These are phyloP conservation scores for Suillus plorans DNA, from an alignment of 768 basidiomycete genomes.

Conservation along the genomic window DNA sequence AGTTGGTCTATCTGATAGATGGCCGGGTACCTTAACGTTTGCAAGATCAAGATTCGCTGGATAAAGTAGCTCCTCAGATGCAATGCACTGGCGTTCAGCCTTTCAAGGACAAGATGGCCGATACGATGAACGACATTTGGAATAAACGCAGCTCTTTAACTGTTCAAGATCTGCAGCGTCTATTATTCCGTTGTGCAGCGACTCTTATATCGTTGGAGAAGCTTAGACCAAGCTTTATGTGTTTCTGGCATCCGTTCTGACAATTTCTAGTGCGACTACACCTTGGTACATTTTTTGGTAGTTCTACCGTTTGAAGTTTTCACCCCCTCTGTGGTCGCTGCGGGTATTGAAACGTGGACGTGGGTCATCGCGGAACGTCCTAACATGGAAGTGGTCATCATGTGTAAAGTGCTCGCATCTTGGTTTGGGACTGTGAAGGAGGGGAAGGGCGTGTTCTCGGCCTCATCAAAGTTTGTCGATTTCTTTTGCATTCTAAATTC, in stretches of 20 bases:
- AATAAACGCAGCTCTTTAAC: conserved; percentile 72
- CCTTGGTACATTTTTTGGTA: conserved; percentile 84
- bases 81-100: conserved; percentile 61
- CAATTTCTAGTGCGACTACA: conserved; percentile 68
- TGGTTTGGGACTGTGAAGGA: conserved; percentile 84
- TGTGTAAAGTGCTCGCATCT: conserved; percentile 82
- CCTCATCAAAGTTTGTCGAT: conserved; percentile 67
- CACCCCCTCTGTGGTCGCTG: conserved; percentile 80
- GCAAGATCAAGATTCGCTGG: conserved; percentile 56
- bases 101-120: conserved; percentile 66
- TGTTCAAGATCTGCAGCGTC: conserved; percentile 78
- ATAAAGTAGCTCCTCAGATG: conserved; percentile 60
- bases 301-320: conserved; percentile 86
- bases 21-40: background rate
- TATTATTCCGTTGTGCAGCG: conserved; percentile 86
- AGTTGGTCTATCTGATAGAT: conserved; percentile 35
- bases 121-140: conserved; percentile 65
- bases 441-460: conserved; percentile 82
- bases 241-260: background rate
- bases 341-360: conserved; percentile 93
- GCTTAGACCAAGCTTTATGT: conserved; percentile 35
- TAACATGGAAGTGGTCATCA: conserved; percentile 75
- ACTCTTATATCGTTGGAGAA: conserved; percentile 68
- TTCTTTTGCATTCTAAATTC: conserved; percentile 1
- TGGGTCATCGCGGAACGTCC: conserved; percentile 92